phyloP scores from a whole-genome alignment of 2,329 filamentous ascomycete genomes.

The Hymenoscyphus linearis region DNA sequence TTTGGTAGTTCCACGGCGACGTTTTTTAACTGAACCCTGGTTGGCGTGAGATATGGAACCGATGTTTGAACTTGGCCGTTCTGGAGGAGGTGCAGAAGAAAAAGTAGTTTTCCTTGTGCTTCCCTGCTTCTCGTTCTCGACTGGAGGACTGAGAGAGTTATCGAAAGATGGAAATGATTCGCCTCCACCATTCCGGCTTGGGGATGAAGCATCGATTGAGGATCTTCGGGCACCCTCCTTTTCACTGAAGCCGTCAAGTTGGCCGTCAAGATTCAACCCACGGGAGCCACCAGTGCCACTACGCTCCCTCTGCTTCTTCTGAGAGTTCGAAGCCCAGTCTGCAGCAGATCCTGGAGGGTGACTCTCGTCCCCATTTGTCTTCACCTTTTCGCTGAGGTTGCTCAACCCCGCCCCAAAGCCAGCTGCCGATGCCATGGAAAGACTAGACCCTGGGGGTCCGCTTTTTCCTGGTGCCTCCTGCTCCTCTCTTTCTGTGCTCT shows the following conservation, averaged over 20 bases:
- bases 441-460: slow-evolving; percentile 27
- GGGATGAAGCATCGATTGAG: slow-evolving; percentile 37
- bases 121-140: slow-evolving; percentile 18
- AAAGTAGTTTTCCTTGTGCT: slow-evolving; percentile 52
- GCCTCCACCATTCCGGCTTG: slow-evolving; percentile 39
- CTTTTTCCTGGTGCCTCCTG: slow-evolving; percentile 29
- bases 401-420: slow-evolving; percentile 17
- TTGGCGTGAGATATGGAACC: slow-evolving; percentile 1
- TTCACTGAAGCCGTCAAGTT: slow-evolving; percentile 24
- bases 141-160: slow-evolving; percentile 18
- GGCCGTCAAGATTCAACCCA: slow-evolving; percentile 18
- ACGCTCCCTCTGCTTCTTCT: slow-evolving; percentile 19
- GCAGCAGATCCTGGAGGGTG: slow-evolving; percentile 25
- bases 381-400: slow-evolving; percentile 25
- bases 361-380: slow-evolving; percentile 11
- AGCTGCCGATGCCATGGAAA: slow-evolving; percentile 8
- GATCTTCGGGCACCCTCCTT: slow-evolving; percentile 16
- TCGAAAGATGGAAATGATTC: slow-evolving; percentile 46
- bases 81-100: slow-evolving; percentile 34
- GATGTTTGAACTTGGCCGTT: slow-evolving; percentile 9
- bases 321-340: slow-evolving; percentile 26
- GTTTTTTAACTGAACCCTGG: slow-evolving; percentile 51
- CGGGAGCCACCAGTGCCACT: slow-evolving; percentile 12
- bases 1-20: slow-evolving; percentile 61
- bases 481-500: slow-evolving; percentile 29